A percentile compares a stretch with the other conserved stretches of the same genome.
Conservation (phyloP, 2,329 filamentous ascomycete species). For the Didymella pinodella region DNA sequence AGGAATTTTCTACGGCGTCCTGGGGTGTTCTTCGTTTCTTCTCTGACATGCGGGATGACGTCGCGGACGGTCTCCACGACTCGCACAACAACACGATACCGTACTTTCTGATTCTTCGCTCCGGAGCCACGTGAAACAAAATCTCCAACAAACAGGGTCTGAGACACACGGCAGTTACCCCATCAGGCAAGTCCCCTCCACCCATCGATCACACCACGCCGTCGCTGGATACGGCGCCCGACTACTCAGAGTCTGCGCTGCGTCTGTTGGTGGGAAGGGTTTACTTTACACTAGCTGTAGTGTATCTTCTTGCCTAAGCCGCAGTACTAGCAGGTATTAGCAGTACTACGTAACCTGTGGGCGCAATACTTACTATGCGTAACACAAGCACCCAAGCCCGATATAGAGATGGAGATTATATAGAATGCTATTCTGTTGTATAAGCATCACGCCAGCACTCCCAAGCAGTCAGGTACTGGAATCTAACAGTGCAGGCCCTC, state of each 20-base stretch:
- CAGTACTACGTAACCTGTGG: too few species aligned
- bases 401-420: too few species aligned
- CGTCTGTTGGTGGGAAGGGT: too few species aligned
- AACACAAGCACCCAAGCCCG: too few species aligned
- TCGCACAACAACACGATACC: background rate
- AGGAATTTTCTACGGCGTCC: conserved; percentile 2
- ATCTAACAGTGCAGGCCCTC: too few species aligned
- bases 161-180: background rate
- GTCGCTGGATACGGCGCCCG: conserved; percentile 4
- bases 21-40: conserved; percentile 17
- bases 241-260: conserved; percentile 1
- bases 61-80: background rate
- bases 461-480: too few species aligned
- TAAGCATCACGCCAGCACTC: too few species aligned
- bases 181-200: background rate
- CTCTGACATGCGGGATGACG: conserved; percentile 17
- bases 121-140: background rate
- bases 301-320: too few species aligned
- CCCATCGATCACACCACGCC: background rate
- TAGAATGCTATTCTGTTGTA: too few species aligned
- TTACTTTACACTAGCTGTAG: too few species aligned
- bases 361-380: too few species aligned
- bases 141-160: background rate
- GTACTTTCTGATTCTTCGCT: background rate
- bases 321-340: too few species aligned